Percentiles rank a stretch among this genome's conserved stretches.
Conservation (phyloP, 2,329 filamentous ascomycete genomes). For the Coniochaeta sp. region DNA sequence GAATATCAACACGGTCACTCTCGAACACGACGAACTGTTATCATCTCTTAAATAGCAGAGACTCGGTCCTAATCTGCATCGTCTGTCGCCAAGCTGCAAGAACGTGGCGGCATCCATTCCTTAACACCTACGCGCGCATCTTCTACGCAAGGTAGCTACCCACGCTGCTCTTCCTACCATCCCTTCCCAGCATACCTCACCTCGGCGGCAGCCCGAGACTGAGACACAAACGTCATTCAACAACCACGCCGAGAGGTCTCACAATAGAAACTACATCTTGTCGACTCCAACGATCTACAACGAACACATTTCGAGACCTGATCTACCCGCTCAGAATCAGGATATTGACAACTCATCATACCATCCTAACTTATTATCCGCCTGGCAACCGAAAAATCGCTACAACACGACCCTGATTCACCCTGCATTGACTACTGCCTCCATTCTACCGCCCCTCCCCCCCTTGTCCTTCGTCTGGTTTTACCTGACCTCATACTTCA, state of each 20-base stretch:
- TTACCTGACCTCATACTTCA: constrained; percentile 19
- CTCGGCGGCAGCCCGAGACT: not conserved
- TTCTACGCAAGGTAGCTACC: not conserved
- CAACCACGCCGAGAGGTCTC: not conserved
- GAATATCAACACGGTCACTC: not conserved
- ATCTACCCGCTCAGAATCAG: not conserved
- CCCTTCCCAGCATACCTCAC: not conserved
- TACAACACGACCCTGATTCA: not conserved
- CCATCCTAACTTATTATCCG: not conserved
- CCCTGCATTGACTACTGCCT: constrained; percentile 7
- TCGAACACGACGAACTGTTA: not conserved
- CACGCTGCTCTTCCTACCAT: not conserved
- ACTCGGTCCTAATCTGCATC: not conserved
- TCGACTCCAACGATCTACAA: not conserved
- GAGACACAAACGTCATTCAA: not conserved
- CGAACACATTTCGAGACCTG: not conserved
- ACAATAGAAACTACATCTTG: not conserved
- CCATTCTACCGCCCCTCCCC: constrained; percentile 9
- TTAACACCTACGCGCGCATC: not conserved
- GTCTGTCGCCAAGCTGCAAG: not conserved
- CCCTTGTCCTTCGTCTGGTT: constrained; percentile 7
- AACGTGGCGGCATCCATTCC: not conserved
- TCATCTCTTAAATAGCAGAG: not conserved
- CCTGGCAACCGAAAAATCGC: not conserved
- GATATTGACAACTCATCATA: not conserved